These are phyloP conservation scores for Torulaspora franciscae DNA, from an alignment of 805 yeast genomes.

Conservation along the genomic window DNA sequence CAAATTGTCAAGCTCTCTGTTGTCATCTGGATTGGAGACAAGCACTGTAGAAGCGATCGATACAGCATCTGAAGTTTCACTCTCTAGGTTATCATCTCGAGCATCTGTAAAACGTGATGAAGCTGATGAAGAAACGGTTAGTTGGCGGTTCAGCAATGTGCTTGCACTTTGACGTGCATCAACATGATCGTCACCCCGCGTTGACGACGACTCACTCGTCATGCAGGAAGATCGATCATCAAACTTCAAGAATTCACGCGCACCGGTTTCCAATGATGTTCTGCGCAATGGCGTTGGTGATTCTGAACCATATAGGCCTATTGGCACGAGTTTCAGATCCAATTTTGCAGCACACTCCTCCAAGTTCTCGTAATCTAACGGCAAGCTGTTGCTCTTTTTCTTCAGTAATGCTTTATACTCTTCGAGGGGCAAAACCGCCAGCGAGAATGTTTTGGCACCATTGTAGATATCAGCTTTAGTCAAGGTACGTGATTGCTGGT, in stretches of 20 bases:
- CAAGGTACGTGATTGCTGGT: conserved; percentile 30
- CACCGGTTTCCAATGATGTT: conserved; percentile 8
- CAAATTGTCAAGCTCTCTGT: conserved; percentile 9
- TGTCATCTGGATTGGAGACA: neutral
- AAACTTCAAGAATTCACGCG: conserved; percentile 16
- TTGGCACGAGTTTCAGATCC: conserved; percentile 37
- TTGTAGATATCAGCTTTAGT: conserved; percentile 35
- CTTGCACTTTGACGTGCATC: conserved; percentile 23
- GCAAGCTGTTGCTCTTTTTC: conserved; percentile 22
- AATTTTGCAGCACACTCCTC: conserved; percentile 35
- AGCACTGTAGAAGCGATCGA: conserved; percentile 3
- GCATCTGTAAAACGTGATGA: neutral
- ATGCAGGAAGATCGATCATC: conserved; percentile 18
- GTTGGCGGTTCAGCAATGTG: neutral
- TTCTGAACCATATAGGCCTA: neutral
- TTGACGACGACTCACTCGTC: conserved; percentile 22
- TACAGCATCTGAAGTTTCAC: neutral
- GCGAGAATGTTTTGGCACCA: conserved; percentile 40
- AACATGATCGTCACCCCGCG: conserved; percentile 30
- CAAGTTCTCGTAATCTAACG: conserved; percentile 31
- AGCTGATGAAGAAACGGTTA: neutral
- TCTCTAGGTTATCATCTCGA: neutral
- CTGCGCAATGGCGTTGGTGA: conserved; percentile 5
- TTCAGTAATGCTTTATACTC: conserved; percentile 40
- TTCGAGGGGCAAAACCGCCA: conserved; percentile 42